Base-by-base conservation (phyloP, 306 rosid species). In the Vachellia pachyceras region DNA sequence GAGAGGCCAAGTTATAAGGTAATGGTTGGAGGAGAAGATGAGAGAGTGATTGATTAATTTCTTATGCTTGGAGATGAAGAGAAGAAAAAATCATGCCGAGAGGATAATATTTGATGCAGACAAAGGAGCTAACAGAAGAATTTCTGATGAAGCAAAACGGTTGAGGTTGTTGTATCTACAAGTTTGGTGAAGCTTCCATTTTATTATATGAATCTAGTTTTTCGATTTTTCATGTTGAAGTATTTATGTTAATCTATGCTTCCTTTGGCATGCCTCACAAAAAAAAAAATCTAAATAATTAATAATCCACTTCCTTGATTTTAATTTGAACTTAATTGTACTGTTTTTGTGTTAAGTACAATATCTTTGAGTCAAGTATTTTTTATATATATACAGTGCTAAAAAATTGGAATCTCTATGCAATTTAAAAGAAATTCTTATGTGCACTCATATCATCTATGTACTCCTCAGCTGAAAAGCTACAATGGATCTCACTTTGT, bases 21-120 rank as follows among this genome's bases (percentile, higher is more conserved):
- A 29, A 61, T 13, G 25, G 50, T 65, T 55, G 72, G 4, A 52
- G 78, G 71, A 14, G 47, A 50, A 61, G 17, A 39, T 3, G 40
- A 47, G 68, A 37, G 11, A 45, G 41, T 35, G 23, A 63, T 36
- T 50, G 49, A 52, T 52, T 17, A 11, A 14, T 12, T 23, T 54
- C 37, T n/a, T 37, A 85, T 90, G 86, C 94, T 90, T 90, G 83
- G 85, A 75, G 73, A 63, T 77, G 44, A 91, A 91, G 94, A 84
- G 76, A 86, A 70, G 73, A 2, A 20, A 10, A 37, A 39, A 74
- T 46, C 44, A 68, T 69, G 49, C 37, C 23, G 72, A 68, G 12
- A 68, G 13, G 73, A 68, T 18, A n/a, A 63, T 54, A 77, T 52
- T 72, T 84, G 95, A 91, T 60, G 55, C 47, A 52, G 94, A 90